phyloP scores from a whole-genome alignment of 768 basidiomycete species.

The Boletus tylopilopsis region DNA sequence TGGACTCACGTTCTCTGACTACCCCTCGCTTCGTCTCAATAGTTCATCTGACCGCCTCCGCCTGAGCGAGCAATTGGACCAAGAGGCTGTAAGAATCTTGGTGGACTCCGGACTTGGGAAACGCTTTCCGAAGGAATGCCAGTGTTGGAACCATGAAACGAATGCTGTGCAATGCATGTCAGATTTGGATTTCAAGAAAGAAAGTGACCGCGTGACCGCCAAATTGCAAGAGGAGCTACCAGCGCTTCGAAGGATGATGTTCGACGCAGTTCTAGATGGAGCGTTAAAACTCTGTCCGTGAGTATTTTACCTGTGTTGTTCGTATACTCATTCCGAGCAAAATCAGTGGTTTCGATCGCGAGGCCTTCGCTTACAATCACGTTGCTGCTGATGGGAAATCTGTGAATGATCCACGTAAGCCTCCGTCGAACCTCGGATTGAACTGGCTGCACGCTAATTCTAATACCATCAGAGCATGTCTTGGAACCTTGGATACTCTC shows the following conservation, averaged over 20 bases:
- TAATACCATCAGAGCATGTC: conserved; percentile 8
- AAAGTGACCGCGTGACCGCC: neutral
- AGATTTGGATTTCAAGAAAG: rapidly evolving
- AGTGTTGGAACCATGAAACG: conserved; percentile 20
- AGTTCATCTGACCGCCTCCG: conserved; percentile 25
- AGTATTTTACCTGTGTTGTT: neutral
- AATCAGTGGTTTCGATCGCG: conserved; percentile 16
- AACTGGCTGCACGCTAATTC: neutral
- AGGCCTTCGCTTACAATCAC: conserved; percentile 2
- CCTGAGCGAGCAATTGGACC: conserved; percentile 22
- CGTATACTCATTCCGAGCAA: neutral
- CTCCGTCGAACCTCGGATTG: too few species aligned
- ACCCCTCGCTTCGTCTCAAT: neutral
- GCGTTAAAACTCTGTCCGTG: conserved; percentile 24
- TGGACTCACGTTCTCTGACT: neutral
- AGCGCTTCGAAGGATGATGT: conserved; percentile 15
- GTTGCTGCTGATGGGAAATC: neutral
- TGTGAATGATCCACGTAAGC: conserved; percentile 4
- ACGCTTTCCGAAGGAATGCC: conserved; percentile 23
- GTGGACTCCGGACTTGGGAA: conserved; percentile 26
- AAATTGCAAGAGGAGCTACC: conserved; percentile 8
- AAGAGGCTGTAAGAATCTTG: conserved; percentile 26
- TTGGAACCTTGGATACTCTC: neutral
- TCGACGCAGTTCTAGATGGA: conserved; percentile 24
- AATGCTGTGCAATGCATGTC: neutral